Evolutionary conservation across 306 rosid species (phyloP), one percentile per base, ranked within the genome.

Genomic region (Vicia villosa): DNA sequence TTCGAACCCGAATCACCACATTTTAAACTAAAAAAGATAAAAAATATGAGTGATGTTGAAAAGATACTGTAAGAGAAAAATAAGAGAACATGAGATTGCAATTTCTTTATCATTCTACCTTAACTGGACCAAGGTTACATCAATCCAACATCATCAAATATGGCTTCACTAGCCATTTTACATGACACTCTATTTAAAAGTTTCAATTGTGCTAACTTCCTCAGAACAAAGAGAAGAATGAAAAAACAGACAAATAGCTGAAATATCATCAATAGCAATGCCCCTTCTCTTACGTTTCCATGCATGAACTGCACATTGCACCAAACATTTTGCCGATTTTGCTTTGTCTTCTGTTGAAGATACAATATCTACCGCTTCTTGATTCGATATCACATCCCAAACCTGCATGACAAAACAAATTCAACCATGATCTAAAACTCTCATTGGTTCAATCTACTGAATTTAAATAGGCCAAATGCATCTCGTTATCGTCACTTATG

Each of bases 321-420:
- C 99, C 63, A 94, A 72, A 11, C 82, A 71, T 61, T 84, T 89
- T 0, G 96, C 91, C 4, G 96, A 73, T 58, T 87, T 87, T 12
- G 81, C 84, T 63, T 72, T 81, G 24, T 91, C 92, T 1, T 73
- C 30, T 19, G 92, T 69, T 3, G 97, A 83, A 6, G 79, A 78
- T 12, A 91, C 86, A 16, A 94, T 82, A 26, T 88, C 77, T n/a
- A 94, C 91, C n/a, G 99, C 99, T 84, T 94, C 99, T 79, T 94
- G 76, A 47, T 91, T 94, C 1, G 99, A 87, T 21, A 94, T 69
- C 6, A 94, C 99, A 82, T 94, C 99, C 99, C 99, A 94, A 28
- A 94, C 96, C 99, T 94, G 24, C 60, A 64, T 21, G 41, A 79
- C 62, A 60, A 74, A 41, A 10, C 24, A 61, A 7, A 10, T 34